Conservation (phyloP, 2,329 filamentous ascomycete genomes). For the Eurotiales sp. region DNA sequence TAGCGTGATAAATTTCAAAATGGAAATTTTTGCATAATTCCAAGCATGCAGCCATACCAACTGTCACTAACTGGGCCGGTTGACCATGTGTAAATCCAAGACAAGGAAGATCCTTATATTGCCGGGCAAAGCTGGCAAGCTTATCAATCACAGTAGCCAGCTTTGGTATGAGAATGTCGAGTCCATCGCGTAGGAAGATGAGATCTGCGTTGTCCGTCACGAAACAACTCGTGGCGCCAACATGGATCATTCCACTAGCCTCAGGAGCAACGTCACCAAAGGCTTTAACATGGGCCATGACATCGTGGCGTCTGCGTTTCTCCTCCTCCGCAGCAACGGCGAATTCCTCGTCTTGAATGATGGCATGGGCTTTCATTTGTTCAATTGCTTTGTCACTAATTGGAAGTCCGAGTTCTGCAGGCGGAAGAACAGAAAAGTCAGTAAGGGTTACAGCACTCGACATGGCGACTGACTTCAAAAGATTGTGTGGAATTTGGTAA, state of each 20-base stretch:
- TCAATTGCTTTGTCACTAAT: constrained; percentile 72
- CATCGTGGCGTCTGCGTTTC: constrained; percentile 50
- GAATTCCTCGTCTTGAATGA: constrained; percentile 75
- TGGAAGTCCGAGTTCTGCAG: constrained; percentile 71
- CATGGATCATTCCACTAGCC: constrained; percentile 80
- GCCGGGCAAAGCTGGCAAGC: constrained; percentile 65
- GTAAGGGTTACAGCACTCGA: no score
- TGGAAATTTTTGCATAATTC: no score
- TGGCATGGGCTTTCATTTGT: constrained; percentile 69
- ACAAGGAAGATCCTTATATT: constrained; percentile 62
- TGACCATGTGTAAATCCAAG: constrained; percentile 21
- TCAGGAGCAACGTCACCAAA: constrained; percentile 50
- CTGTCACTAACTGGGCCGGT: constrained; percentile 58
- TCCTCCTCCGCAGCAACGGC: constrained; percentile 72
- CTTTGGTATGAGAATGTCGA: constrained; percentile 74
- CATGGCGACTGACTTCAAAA: no score
- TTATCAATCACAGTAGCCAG: constrained; percentile 75
- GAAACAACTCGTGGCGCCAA: constrained; percentile 30
- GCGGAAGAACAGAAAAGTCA: no score
- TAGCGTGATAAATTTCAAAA: no score
- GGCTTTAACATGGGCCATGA: constrained; percentile 62
- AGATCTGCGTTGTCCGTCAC: constrained; percentile 73
- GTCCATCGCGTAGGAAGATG: constrained; percentile 69
- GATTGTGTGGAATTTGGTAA: no score
- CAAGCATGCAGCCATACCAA: no score